phyloP scores from a whole-genome alignment of 768 basidiomycete genomes.

The Cystobasidium onofrii region DNA sequence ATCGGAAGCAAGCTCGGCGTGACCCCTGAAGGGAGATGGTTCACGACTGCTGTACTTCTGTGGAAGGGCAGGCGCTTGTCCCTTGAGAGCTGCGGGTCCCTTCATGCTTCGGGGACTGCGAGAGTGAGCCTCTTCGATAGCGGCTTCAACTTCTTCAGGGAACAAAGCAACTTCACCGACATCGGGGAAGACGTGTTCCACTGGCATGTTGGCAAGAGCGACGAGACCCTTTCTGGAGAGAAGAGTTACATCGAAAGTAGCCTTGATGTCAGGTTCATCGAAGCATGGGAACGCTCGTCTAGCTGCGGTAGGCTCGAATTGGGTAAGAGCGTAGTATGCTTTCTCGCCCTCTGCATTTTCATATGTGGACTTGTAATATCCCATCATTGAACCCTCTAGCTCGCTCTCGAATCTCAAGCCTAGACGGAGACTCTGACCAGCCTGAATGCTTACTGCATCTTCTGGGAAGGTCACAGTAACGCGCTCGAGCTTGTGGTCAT shows the following conservation, averaged over 20 bases:
- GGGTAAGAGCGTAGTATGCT: constrained; percentile 59
- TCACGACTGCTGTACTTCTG: constrained; percentile 25
- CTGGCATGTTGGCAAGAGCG: constrained; percentile 81
- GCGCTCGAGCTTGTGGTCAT: constrained; percentile 61
- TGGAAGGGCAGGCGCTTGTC: not conserved
- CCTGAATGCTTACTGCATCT: constrained; percentile 50
- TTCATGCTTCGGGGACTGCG: not conserved
- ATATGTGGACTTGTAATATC: constrained; percentile 39
- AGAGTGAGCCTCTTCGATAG: constrained; percentile 39
- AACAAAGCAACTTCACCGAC: constrained; percentile 40
- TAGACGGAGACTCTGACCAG: constrained; percentile 63
- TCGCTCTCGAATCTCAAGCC: constrained; percentile 60
- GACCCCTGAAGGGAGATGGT: not conserved
- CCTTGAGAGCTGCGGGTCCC: constrained; percentile 7
- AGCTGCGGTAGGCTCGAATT: constrained; percentile 88
- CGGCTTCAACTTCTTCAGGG: constrained; percentile 41
- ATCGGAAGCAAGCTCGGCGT: constrained; percentile 26
- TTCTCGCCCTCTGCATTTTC: constrained; percentile 40
- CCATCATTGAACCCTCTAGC: constrained; percentile 62
- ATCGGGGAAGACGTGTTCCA: constrained; percentile 54
- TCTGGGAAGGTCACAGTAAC: constrained; percentile 55
- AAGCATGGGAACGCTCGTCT: constrained; percentile 76
- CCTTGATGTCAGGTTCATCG: constrained; percentile 87
- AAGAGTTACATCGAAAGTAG: constrained; percentile 54
- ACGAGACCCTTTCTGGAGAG: constrained; percentile 63